These are phyloP conservation scores for Naumovozyma dairenensis DNA, from an alignment of 805 yeast genomes.

Conservation along the genomic window DNA sequence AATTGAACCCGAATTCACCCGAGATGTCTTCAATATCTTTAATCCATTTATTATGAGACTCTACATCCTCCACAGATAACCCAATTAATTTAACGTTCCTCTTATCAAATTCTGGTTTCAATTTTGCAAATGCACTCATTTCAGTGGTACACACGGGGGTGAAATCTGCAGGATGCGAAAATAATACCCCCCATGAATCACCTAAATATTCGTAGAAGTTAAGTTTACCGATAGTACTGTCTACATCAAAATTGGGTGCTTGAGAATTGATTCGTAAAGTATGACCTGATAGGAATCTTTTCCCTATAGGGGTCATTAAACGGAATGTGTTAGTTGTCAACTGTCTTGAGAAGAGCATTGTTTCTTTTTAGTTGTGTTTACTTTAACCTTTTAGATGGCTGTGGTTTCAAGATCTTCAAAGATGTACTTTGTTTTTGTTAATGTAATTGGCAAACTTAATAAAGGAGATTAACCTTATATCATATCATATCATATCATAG, in stretches of 20 bases:
- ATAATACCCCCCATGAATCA: slow-evolving; percentile 77
- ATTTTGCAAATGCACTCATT: slow-evolving; percentile 83
- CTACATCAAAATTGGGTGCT: slow-evolving; percentile 84
- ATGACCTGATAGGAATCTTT: too few relatives aligned
- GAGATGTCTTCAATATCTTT: slow-evolving; percentile 77
- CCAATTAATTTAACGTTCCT: slow-evolving; percentile 86
- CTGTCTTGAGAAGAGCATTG: too few relatives aligned
- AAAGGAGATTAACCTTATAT: too few relatives aligned
- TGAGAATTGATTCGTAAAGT: slow-evolving; percentile 54
- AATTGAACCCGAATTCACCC: too few relatives aligned
- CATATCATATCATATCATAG: too few relatives aligned
- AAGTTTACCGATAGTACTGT: slow-evolving; percentile 72
- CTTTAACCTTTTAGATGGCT: too few relatives aligned
- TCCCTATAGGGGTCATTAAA: too few relatives aligned
- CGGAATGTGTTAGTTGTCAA: too few relatives aligned
- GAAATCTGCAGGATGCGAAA: slow-evolving; percentile 94
- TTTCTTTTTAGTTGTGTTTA: too few relatives aligned
- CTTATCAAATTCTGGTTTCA: slow-evolving; percentile 79
- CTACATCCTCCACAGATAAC: slow-evolving; percentile 74
- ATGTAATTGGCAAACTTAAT: too few relatives aligned
- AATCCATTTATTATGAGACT: slow-evolving; percentile 77
- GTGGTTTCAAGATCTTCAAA: too few relatives aligned
- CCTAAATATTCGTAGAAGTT: slow-evolving; percentile 84
- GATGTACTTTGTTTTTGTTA: too few relatives aligned
- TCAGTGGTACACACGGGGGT: slow-evolving; percentile 97